Base-by-base conservation (phyloP, 1,139 yeast species). In the Saccharomyces hybrid region DNA sequence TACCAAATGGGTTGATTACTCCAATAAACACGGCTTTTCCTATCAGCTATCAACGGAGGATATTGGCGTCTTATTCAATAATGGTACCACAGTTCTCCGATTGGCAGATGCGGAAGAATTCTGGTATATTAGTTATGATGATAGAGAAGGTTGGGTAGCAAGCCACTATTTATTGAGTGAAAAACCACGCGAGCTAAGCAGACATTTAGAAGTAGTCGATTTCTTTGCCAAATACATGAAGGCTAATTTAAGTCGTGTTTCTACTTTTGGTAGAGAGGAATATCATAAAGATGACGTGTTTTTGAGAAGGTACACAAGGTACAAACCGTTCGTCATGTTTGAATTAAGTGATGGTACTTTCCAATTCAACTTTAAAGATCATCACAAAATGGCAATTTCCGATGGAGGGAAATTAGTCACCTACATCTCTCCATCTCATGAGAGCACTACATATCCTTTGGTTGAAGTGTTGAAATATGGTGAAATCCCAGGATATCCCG, bases 1-100 rank as follows among this genome's bases (percentile, higher is more conserved):
- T 51, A 86, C 95, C 59, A 91, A 91, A 70, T 93, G 99, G 99
- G 99, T 95, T 31, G 99, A 93, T 70, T 93, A 93, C 70, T 88
- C 97, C 47, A 90, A 91, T 73, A 89, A 88, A 68, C 95, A 91
- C 71, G 99, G 99, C 0, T 86, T 93, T 66, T 88, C 97, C 5
- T 93, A 93, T 70, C 97, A 93, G 70, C 75, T 93, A 54, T 88
- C 93, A 34, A 87, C 91, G 55, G 95, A 90, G 58, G 89, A 88
- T 62, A 88, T 89, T 58, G 98, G 98, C n/a, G 97, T 90, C 8
- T 76, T 87, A 56, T 90, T 89, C 71, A 88, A 88, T 63, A 93
- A 88, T 65, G 87, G 88, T 32, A 84, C 87, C 56, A 85, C 96
- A 9, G 81, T 90, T 61, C 77, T 90, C 57, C 84, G 87, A 69